Conservation (phyloP, 2,329 filamentous ascomycete genomes). For the Trichoderma sp. region DNA sequence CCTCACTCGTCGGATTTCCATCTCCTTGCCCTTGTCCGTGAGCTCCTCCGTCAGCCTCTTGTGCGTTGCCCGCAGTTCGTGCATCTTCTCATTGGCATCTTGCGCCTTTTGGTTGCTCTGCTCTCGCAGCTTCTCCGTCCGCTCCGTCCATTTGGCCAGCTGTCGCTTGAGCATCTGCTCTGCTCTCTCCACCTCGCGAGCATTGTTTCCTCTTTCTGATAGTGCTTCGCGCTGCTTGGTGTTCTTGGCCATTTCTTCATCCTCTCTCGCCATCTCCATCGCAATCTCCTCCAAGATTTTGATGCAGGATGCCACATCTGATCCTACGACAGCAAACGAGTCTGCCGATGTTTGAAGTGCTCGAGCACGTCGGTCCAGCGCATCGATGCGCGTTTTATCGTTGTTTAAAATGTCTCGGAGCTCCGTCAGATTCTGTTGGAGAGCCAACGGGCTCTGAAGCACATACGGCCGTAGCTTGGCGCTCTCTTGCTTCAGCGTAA, state of each 20-base stretch:
- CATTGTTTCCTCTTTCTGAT: slow-evolving; percentile 82
- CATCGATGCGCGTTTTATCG: slow-evolving; percentile 83
- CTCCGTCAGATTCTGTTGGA: slow-evolving; percentile 80
- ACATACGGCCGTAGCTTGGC: slow-evolving; percentile 90
- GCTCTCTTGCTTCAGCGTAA: slow-evolving; percentile 78
- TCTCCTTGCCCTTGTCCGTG: slow-evolving; percentile 81
- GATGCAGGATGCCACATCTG: slow-evolving; percentile 84
- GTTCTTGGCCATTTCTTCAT: slow-evolving; percentile 81
- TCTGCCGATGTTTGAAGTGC: slow-evolving; percentile 90
- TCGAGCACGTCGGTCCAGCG: slow-evolving; percentile 80
- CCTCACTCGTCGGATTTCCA: slow-evolving; percentile 85
- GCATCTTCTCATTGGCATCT: slow-evolving; percentile 83
- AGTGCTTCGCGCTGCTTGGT: slow-evolving; percentile 81
- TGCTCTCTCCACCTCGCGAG: slow-evolving; percentile 85
- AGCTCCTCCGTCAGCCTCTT: slow-evolving; percentile 80
- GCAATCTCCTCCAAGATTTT: slow-evolving; percentile 87
- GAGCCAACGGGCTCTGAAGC: slow-evolving; percentile 77
- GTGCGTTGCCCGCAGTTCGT: slow-evolving; percentile 79
- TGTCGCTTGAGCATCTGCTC: slow-evolving; percentile 83
- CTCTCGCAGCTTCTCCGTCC: slow-evolving; percentile 78
- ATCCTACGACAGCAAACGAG: slow-evolving; percentile 78
- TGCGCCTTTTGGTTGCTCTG: slow-evolving; percentile 79
- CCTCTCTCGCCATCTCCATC: slow-evolving; percentile 81
- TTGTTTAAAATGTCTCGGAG: slow-evolving; percentile 72
- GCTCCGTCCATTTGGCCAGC: slow-evolving; percentile 78